Evolutionary conservation across 805 yeast genomes (phyloP).

Genomic region (Saccharomycopsis vini): DNA sequence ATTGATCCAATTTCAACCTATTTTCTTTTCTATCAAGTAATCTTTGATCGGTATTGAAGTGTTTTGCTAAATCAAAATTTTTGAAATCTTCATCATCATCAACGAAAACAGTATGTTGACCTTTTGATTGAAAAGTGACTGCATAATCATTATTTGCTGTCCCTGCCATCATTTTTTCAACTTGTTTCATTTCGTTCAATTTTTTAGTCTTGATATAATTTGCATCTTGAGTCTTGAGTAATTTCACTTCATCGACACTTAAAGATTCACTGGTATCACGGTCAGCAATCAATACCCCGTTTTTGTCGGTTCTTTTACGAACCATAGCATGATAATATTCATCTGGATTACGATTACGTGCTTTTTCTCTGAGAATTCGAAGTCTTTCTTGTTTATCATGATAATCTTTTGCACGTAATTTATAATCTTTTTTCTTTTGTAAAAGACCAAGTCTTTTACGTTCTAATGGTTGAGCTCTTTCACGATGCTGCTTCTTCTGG

Average conservation of each 20-base stretch:
- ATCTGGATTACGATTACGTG: conserved; percentile 74
- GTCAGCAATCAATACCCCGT: conserved; percentile 60
- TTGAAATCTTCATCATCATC: conserved; percentile 49
- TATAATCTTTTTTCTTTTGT: conserved; percentile 87
- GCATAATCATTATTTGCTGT: conserved; percentile 28
- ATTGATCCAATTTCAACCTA: conserved; percentile 49
- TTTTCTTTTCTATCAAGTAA: conserved; percentile 61
- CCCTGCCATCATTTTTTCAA: conserved; percentile 39
- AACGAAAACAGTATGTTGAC: conserved; percentile 81
- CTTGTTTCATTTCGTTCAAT: conserved; percentile 55
- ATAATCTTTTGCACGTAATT: conserved; percentile 57
- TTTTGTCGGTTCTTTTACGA: conserved; percentile 51
- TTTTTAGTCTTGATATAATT: conserved; percentile 76
- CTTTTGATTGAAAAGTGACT: conserved; percentile 45
- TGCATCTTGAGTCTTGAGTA: conserved; percentile 84
- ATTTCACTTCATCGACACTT: conserved; percentile 65
- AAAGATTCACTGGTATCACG: conserved; percentile 44
- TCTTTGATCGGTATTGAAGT: conserved; percentile 61
- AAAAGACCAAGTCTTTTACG: conserved; percentile 73
- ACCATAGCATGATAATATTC: conserved; percentile 96
- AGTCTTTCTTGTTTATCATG: conserved; percentile 52
- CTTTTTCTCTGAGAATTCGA: conserved; percentile 66
- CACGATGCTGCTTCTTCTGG: conserved; percentile 93
- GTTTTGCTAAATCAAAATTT: conserved; percentile 51
- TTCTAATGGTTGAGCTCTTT: conserved; percentile 76